Evolutionary conservation across 176 grass and related monocot genomes (phyloP).

Genomic region (Bolboschoenus planiculmis): DNA sequence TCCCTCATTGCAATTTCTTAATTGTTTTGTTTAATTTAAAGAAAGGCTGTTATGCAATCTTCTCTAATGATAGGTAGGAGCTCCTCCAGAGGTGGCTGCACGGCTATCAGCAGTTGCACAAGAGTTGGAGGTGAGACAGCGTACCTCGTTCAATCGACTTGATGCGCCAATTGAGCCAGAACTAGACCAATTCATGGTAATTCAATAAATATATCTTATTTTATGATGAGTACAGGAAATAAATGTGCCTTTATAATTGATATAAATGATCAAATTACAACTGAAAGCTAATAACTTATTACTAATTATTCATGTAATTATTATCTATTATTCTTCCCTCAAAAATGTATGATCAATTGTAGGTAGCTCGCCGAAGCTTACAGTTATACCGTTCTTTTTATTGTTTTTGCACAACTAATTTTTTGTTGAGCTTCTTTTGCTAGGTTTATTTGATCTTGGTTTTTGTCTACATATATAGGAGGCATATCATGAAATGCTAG

Average conservation of each 20-base stretch:
- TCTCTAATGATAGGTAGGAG: slow-evolving; percentile 55
- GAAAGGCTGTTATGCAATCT: not conserved
- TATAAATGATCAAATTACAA: not conserved
- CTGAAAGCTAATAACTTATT: not conserved
- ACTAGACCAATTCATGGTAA: slow-evolving; percentile 97
- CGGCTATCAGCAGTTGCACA: slow-evolving; percentile 59
- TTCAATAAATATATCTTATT: not conserved
- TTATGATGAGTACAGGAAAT: not conserved
- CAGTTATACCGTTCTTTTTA: not conserved
- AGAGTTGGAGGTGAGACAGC: slow-evolving; percentile 69
- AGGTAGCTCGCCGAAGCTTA: not conserved
- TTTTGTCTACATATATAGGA: slow-evolving; percentile 35
- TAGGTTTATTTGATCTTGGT: not conserved
- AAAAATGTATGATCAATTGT: not conserved
- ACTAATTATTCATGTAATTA: not conserved
- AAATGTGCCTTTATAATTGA: not conserved
- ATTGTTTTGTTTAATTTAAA: not conserved
- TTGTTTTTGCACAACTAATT: not conserved
- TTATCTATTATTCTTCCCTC: no score
- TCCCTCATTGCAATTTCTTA: not conserved
- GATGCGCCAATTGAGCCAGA: slow-evolving; percentile 71
- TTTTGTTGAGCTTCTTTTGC: not conserved
- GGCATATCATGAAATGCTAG: slow-evolving; percentile 97
- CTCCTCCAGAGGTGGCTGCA: slow-evolving; percentile 75
- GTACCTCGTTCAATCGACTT: slow-evolving; percentile 42